Evolutionary conservation across 305 asterid genomes (phyloP).

Genomic region (Solanum hybrid): DNA sequence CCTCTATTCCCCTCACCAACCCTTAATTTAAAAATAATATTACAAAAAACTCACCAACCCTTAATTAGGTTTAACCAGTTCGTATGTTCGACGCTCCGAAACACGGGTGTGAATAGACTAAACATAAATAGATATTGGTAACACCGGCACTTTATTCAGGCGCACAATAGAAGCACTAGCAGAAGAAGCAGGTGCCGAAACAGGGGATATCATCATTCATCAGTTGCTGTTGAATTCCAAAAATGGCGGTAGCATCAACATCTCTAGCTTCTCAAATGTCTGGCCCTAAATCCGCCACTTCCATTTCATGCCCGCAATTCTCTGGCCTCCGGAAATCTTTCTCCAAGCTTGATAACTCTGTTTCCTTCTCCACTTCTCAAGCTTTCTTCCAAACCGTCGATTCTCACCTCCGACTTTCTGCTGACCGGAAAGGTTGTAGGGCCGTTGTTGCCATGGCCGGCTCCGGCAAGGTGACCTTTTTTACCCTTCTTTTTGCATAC

Average conservation of each 20-base stretch:
- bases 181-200: not conserved
- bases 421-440: constrained; percentile 40
- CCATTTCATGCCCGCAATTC: constrained; percentile 24
- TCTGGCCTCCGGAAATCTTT: constrained; percentile 64
- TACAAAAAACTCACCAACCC: not conserved
- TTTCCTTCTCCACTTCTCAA: constrained; percentile 30
- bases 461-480: constrained; percentile 54
- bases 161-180: not conserved
- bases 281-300: constrained; percentile 21
- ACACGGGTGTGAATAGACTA: not conserved
- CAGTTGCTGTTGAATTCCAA: not conserved
- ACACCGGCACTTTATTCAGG: not conserved
- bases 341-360: constrained; percentile 14
- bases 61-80: not conserved
- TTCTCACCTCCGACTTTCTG: constrained; percentile 42
- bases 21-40: not conserved
- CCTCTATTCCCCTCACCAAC: not conserved
- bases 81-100: not conserved
- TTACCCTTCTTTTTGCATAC: not conserved
- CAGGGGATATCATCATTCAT: not conserved
- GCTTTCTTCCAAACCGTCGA: constrained; percentile 40
- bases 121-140: not conserved
- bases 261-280: constrained; percentile 44
- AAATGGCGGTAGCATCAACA: constrained; percentile 68
- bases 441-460: constrained; percentile 81